phyloP scores from a whole-genome alignment of 202 grass and related monocot genomes.

The Panicum hallii region DNA sequence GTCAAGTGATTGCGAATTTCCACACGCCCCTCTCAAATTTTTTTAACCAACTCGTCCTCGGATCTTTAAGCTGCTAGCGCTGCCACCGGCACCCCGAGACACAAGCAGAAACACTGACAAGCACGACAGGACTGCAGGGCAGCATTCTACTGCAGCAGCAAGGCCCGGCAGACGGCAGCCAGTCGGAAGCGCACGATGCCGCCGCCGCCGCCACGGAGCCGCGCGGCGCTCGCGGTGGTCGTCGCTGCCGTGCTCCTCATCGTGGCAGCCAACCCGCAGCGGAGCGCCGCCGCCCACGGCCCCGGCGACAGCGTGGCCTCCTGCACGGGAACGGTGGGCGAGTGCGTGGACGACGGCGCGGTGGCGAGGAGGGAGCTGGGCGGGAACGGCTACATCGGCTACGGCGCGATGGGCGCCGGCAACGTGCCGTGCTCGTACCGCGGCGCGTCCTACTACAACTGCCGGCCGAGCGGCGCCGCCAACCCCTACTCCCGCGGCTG shows the following conservation, averaged over 20 bases:
- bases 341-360: conserved; percentile 28
- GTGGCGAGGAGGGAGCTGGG: conserved; percentile 46
- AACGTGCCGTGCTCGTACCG: conserved; percentile 62
- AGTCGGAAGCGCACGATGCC: not conserved
- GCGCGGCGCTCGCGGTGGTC: not conserved
- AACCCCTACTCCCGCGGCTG: conserved; percentile 81
- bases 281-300: not conserved
- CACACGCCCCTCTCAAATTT: not conserved
- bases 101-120: not conserved
- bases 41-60: not conserved
- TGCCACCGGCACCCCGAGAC: too few species aligned
- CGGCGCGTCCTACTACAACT: conserved; percentile 85
- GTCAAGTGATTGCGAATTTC: not conserved
- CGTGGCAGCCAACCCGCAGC: not conserved
- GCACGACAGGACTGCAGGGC: too few species aligned
- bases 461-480: conserved; percentile 57
- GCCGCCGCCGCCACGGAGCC: conserved; percentile 5
- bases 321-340: conserved; percentile 23
- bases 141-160: conserved; percentile 5
- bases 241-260: not conserved
- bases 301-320: not conserved
- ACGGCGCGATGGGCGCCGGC: conserved; percentile 58
- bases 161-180: not conserved
- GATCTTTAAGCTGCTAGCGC: not conserved
- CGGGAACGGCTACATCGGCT: conserved; percentile 49